Percentiles rank a stretch among this genome's conserved stretches.
Conservation (phyloP, 148 eudicot genomes). For the Fallopia convolvulus region DNA sequence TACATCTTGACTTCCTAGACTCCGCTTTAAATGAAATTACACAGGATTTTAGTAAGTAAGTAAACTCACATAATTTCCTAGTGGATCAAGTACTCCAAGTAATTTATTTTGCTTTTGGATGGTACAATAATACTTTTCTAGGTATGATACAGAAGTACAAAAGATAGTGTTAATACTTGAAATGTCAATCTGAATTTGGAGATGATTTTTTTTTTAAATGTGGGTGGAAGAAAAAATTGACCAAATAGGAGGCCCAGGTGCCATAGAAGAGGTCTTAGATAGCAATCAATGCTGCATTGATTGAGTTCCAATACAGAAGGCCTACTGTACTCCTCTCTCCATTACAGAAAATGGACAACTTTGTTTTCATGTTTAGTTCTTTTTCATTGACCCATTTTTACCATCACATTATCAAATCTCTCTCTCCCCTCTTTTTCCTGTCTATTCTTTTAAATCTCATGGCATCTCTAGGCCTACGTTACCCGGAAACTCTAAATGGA, state of each 20-base stretch:
- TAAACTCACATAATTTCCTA: not conserved
- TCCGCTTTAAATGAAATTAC: too few species aligned
- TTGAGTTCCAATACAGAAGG: slow-evolving; percentile 1
- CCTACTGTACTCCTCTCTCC: not conserved
- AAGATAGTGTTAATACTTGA: not conserved
- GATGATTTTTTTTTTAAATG: not conserved
- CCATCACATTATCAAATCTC: not conserved
- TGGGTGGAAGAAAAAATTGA: not conserved
- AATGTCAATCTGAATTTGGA: not conserved
- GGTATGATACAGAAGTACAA: not conserved
- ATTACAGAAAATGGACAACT: not conserved
- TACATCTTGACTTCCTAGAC: too few species aligned
- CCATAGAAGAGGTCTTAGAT: not conserved
- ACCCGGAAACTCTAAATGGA: not conserved
- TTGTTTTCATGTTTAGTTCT: not conserved
- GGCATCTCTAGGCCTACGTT: too few species aligned
- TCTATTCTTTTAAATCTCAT: not conserved
- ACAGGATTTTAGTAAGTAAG: too few species aligned
- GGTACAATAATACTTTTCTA: not conserved
- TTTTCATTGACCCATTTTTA: slow-evolving; percentile 4
- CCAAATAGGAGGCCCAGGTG: slow-evolving; percentile 1
- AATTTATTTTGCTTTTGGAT: too few species aligned
- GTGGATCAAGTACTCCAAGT: not conserved
- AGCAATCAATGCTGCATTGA: not conserved
- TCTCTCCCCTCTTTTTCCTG: not conserved